Percentiles rank a stretch among this genome's conserved stretches.
These are phyloP conservation scores for Aureobasidium sp. DNA, from an alignment of 2,329 filamentous ascomycete species.

Conservation along the genomic window DNA sequence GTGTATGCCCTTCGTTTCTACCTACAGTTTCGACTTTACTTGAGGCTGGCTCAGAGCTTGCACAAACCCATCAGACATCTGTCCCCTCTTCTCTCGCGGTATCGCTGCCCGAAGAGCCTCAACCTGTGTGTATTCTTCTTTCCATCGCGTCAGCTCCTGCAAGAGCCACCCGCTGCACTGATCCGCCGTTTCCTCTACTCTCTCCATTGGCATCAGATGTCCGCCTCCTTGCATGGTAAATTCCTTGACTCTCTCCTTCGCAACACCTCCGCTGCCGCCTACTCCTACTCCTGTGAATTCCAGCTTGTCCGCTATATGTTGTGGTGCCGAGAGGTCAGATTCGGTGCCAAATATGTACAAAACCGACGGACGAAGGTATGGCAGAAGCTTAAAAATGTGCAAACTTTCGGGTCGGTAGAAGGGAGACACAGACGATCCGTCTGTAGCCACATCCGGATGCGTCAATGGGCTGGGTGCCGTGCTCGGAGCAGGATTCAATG, in stretches of 20 bases:
- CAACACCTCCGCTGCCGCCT: slow-evolving; percentile 60
- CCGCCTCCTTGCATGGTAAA: slow-evolving; percentile 59
- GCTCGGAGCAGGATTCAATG: slow-evolving; percentile 24
- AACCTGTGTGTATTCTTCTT: slow-evolving; percentile 22
- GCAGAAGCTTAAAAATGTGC: slow-evolving; percentile 51
- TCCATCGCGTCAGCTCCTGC: slow-evolving; percentile 31
- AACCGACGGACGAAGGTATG: slow-evolving; percentile 55
- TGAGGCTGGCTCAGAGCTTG: slow-evolving; percentile 15
- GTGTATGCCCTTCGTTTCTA: background rate
- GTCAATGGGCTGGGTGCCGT: slow-evolving; percentile 33
- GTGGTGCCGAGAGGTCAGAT: slow-evolving; percentile 50
- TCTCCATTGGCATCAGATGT: slow-evolving; percentile 81
- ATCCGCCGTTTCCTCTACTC: slow-evolving; percentile 60
- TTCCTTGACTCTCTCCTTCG: slow-evolving; percentile 60
- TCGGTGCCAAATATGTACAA: slow-evolving; percentile 62
- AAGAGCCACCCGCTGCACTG: slow-evolving; percentile 32
- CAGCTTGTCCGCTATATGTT: slow-evolving; percentile 53
- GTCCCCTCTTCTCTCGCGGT: slow-evolving; percentile 23
- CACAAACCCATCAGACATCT: slow-evolving; percentile 26
- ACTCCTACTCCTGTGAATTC: slow-evolving; percentile 56
- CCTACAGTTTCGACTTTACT: slow-evolving; percentile 17
- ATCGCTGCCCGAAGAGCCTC: slow-evolving; percentile 3
- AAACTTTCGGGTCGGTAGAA: slow-evolving; percentile 63
- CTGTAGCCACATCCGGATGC: slow-evolving; percentile 36
- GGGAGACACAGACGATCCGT: slow-evolving; percentile 36